Conservation (phyloP, 2,329 filamentous ascomycete species). For the Pseudogymnoascus sp. region DNA sequence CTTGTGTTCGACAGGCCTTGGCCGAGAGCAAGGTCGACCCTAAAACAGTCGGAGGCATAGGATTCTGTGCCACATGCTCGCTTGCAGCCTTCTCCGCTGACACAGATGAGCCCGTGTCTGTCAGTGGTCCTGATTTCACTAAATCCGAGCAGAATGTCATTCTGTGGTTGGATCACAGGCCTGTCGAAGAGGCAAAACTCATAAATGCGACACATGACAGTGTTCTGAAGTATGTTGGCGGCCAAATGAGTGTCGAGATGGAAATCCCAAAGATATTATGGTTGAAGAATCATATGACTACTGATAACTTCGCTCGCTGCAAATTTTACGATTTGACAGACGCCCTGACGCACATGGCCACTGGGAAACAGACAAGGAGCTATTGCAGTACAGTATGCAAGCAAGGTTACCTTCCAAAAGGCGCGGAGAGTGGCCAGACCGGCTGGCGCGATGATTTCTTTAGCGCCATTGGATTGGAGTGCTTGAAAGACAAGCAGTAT, state of each 20-base stretch:
- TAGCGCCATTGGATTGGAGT: slow-evolving; percentile 74
- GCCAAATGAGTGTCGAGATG: slow-evolving; percentile 99
- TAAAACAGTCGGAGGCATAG: slow-evolving; percentile 74
- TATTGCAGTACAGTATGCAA: slow-evolving; percentile 97
- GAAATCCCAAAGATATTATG: slow-evolving; percentile 97
- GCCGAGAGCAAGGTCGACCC: slow-evolving; percentile 73
- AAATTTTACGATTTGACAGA: slow-evolving; percentile 96
- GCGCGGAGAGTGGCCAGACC: slow-evolving; percentile 93
- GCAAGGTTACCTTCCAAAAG: slow-evolving; percentile 93
- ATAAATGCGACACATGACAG: slow-evolving; percentile 93
- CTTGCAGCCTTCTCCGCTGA: slow-evolving; percentile 83
- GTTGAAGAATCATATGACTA: slow-evolving; percentile 97
- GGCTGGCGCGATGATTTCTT: slow-evolving; percentile 98
- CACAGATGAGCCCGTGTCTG: slow-evolving; percentile 82
- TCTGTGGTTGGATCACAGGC: slow-evolving; percentile 93
- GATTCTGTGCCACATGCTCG: slow-evolving; percentile 98
- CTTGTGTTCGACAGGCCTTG: slow-evolving; percentile 76
- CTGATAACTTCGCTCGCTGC: slow-evolving; percentile 81
- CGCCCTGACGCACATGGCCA: slow-evolving; percentile 88
- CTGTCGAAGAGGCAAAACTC: slow-evolving; percentile 80
- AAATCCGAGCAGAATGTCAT: slow-evolving; percentile 91
- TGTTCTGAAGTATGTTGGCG: slow-evolving; percentile 89
- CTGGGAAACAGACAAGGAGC: slow-evolving; percentile 82
- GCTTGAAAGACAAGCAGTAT: slow-evolving; percentile 79
- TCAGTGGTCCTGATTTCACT: slow-evolving; percentile 81